These are phyloP conservation scores for Ustilago crameri DNA, from an alignment of 1,284 basidiomycete genomes.

Conservation along the genomic window DNA sequence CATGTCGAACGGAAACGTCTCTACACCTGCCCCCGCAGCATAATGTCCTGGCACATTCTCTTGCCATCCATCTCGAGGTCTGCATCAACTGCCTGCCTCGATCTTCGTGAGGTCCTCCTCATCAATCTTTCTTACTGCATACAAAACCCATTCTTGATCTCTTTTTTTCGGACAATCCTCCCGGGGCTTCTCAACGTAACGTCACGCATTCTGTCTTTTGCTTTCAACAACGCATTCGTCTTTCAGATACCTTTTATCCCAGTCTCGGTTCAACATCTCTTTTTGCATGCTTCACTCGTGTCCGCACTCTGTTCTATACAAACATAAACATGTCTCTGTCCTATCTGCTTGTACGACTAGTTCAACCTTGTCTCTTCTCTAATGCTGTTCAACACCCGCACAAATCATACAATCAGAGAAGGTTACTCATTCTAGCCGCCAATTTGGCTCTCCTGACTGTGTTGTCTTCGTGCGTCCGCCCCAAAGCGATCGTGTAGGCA, in stretches of 20 bases:
- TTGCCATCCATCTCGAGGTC: slow-evolving; percentile 2
- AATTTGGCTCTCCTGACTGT: too few species aligned
- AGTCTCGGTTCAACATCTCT: slow-evolving; percentile 12
- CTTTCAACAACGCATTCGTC: slow-evolving; percentile 51
- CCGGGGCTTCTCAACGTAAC: slow-evolving; percentile 46
- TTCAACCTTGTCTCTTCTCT: slow-evolving; percentile 52
- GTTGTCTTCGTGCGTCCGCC: too few species aligned
- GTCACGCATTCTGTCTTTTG: slow-evolving; percentile 40
- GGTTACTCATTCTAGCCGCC: neutral
- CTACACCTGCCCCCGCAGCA: slow-evolving; percentile 21
- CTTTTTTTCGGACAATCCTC: slow-evolving; percentile 32
- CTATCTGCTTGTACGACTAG: slow-evolving; percentile 50
- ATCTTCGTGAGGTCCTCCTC: neutral
- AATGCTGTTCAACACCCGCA: slow-evolving; percentile 52
- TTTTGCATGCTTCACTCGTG: slow-evolving; percentile 13
- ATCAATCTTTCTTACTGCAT: slow-evolving; percentile 13
- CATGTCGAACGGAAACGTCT: slow-evolving; percentile 21
- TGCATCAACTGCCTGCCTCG: slow-evolving; percentile 44
- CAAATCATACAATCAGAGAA: slow-evolving; percentile 37
- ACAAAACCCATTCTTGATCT: neutral
- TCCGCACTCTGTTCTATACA: slow-evolving; percentile 17
- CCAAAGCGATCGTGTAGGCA: too few species aligned
- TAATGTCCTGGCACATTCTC: neutral
- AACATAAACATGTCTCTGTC: slow-evolving; percentile 4
- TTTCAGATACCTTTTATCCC: slow-evolving; percentile 33